Evolutionary conservation across 2,329 filamentous ascomycete genomes (phyloP).

Genomic region (Pestalotiopsis sp.): DNA sequence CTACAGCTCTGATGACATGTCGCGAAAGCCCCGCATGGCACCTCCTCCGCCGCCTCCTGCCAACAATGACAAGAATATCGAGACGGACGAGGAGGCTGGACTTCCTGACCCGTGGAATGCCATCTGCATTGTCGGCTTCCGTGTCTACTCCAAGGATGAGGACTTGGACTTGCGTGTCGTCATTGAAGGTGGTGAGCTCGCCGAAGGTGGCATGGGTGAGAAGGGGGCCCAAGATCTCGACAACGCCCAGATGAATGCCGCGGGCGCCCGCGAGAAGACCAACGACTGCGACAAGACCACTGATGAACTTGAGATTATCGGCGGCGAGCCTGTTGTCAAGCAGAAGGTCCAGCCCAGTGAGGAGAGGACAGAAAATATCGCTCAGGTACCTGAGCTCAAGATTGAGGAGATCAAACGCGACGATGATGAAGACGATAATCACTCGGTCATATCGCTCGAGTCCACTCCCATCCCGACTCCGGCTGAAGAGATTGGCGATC

Average conservation of each 20-base stretch:
- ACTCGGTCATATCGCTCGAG: conserved; percentile 5
- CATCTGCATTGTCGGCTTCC: conserved; percentile 43
- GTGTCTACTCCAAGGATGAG: conserved; percentile 48
- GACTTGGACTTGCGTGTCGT: conserved; percentile 57
- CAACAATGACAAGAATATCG: conserved; percentile 29
- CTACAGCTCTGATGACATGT: conserved; percentile 62
- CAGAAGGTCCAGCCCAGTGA: conserved; percentile 2
- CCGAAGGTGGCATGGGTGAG: conserved; percentile 59
- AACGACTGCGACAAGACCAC: conserved; percentile 28
- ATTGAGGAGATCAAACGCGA: background rate
- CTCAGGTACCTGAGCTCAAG: background rate
- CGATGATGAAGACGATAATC: conserved; percentile 7
- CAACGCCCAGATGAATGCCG: conserved; percentile 59
- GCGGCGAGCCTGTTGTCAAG: conserved; percentile 25
- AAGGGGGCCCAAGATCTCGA: conserved; percentile 60
- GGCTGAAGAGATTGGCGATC: conserved; percentile 8
- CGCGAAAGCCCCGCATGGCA: conserved; percentile 49
- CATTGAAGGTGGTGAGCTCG: conserved; percentile 56
- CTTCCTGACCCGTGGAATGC: conserved; percentile 44
- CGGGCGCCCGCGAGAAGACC: conserved; percentile 44
- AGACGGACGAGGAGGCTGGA: conserved; percentile 43
- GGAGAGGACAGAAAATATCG: background rate
- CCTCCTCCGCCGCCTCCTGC: conserved; percentile 26
- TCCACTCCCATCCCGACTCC: conserved; percentile 1
- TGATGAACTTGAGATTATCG: conserved; percentile 35